Conservation (phyloP, 345 rosid species). For the Salix exigua region DNA sequence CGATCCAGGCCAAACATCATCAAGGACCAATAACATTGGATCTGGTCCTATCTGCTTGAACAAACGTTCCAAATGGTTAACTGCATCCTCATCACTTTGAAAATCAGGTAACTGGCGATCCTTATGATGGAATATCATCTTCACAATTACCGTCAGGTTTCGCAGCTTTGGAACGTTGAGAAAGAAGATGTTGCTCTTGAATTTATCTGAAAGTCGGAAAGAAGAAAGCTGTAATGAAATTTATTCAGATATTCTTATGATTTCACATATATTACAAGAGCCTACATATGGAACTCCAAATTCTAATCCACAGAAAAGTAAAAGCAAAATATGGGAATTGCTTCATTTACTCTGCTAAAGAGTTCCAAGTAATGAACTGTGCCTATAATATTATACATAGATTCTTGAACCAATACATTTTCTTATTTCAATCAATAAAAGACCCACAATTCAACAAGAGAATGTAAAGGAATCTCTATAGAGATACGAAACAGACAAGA, state of each 20-base stretch:
- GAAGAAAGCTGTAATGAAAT: neutral
- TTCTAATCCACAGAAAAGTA: neutral
- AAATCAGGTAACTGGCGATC: neutral
- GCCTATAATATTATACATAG: neutral
- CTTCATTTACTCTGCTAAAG: neutral
- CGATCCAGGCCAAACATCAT: slow-evolving; percentile 31
- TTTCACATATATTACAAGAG: neutral
- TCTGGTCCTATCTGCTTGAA: slow-evolving; percentile 1
- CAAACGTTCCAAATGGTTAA: slow-evolving; percentile 19
- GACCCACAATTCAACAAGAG: neutral
- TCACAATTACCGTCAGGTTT: slow-evolving; percentile 14
- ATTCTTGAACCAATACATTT: no score
- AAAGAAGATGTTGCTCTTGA: slow-evolving; percentile 23
- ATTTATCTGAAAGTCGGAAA: slow-evolving; percentile 13
- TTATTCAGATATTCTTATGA: neutral
- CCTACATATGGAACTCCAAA: neutral
- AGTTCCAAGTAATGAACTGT: neutral
- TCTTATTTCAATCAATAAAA: no score
- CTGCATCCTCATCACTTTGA: slow-evolving; percentile 26
- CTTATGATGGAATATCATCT: slow-evolving; percentile 21
- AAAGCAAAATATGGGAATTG: neutral
- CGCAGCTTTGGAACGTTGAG: slow-evolving; percentile 19
- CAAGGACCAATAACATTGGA: slow-evolving; percentile 27
- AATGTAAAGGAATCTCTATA: neutral
- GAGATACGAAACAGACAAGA: neutral